Conservation (phyloP, 140 eudicot species). For the Anethum foeniculum region DNA sequence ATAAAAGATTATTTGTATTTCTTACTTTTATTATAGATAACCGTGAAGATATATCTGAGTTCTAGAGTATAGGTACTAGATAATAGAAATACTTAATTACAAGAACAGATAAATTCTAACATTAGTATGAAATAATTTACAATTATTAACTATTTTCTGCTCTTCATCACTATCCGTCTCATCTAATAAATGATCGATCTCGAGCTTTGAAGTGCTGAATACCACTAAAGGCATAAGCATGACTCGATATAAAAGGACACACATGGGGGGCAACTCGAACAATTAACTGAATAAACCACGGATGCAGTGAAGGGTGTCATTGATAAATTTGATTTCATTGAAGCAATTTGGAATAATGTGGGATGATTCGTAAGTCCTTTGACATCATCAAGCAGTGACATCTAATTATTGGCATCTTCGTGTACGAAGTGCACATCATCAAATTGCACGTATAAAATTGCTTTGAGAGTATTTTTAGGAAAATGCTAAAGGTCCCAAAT, state of each 20-base stretch:
- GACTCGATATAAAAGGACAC: neutral
- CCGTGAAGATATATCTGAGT: neutral
- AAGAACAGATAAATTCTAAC: neutral
- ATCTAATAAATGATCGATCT: neutral
- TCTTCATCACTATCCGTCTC: neutral
- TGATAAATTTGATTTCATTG: neutral
- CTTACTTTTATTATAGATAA: neutral
- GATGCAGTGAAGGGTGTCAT: neutral
- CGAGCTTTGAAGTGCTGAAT: neutral
- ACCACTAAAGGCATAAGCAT: neutral
- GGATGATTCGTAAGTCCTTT: neutral
- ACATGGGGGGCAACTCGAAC: neutral
- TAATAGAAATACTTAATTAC: neutral
- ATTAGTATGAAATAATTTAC: too few species aligned
- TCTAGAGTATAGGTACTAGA: neutral
- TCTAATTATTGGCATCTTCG: neutral
- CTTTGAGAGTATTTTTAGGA: neutral
- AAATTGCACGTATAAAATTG: neutral
- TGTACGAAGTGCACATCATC: neutral
- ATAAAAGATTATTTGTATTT: neutral
- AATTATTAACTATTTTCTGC: neutral
- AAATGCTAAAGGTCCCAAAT: too few species aligned
- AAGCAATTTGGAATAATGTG: neutral
- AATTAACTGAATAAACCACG: neutral
- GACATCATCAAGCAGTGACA: neutral